Percentiles rank a stretch among this genome's conserved stretches.
Conservation (phyloP, 179 eudicot genomes). For the Drosera spatulata region DNA sequence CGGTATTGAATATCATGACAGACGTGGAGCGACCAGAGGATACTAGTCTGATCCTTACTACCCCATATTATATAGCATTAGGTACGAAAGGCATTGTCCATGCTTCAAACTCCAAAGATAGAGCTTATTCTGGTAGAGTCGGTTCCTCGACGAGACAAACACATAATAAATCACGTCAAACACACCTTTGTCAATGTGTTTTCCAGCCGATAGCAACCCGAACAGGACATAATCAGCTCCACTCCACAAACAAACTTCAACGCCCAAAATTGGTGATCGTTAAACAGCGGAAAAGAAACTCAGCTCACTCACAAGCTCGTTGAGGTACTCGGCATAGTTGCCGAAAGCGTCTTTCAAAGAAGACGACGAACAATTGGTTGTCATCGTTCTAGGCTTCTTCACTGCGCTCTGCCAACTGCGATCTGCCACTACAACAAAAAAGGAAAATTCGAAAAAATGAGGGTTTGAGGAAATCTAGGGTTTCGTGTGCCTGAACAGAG, state of each 20-base stretch:
- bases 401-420: constrained; percentile 32
- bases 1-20: too few species aligned
- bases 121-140: too few species aligned
- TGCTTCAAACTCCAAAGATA: too few species aligned
- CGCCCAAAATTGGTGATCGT: neutral
- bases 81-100: too few species aligned
- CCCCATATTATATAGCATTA: too few species aligned
- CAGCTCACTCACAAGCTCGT: constrained; percentile 38
- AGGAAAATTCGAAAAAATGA: neutral
- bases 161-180: too few species aligned
- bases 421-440: constrained; percentile 32
- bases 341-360: constrained; percentile 45
- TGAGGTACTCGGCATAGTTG: constrained; percentile 61
- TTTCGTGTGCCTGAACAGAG: neutral
- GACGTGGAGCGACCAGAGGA: too few species aligned
- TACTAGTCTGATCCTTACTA: too few species aligned
- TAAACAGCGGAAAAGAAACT: neutral
- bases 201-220: too few species aligned
- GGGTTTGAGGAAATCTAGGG: neutral
- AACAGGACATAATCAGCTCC: neutral
- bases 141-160: too few species aligned
- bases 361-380: constrained; percentile 12
- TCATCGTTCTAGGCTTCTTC: constrained; percentile 56
- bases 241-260: neutral
- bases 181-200: too few species aligned